Conservation (phyloP, 306 rosid species). For the Sicyos baderoa region DNA sequence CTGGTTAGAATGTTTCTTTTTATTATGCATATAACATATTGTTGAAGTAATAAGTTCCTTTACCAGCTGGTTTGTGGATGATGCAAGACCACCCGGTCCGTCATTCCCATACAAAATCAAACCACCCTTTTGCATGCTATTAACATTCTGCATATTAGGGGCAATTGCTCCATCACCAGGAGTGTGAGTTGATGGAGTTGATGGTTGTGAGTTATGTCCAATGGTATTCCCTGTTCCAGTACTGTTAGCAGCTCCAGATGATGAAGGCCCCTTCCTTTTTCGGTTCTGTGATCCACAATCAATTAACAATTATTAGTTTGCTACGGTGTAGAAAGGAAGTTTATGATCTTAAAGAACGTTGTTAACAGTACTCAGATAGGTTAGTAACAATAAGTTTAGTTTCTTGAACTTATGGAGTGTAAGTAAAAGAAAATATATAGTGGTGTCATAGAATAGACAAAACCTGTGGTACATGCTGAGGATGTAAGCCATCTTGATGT, state of each 20-base stretch:
- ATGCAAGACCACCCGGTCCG: constrained; percentile 78
- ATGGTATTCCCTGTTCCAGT: constrained; percentile 89
- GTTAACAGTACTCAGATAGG: neutral
- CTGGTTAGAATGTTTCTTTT: neutral
- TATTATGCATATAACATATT: constrained; percentile 17
- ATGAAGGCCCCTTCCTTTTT: constrained; percentile 83
- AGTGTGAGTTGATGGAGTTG: constrained; percentile 88
- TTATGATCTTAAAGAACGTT: neutral
- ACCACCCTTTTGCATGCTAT: constrained; percentile 53
- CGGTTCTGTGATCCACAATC: constrained; percentile 32
- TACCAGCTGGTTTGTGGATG: constrained; percentile 93
- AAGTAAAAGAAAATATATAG: constrained; percentile 7
- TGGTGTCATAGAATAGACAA: neutral
- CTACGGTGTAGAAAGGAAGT: constrained; percentile 11
- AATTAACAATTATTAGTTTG: constrained; percentile 26
- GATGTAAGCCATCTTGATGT: constrained; percentile 75
- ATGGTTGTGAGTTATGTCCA: constrained; percentile 89
- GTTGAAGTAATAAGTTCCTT: constrained; percentile 11
- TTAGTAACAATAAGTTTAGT: neutral
- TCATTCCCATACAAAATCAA: constrained; percentile 62
- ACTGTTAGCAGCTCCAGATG: constrained; percentile 96
- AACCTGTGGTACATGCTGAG: constrained; percentile 78
- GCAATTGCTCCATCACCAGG: constrained; percentile 81
- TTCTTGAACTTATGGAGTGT: neutral
- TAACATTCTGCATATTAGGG: constrained; percentile 62